Base-by-base conservation (phyloP, 768 basidiomycete genomes). In the Russula compacta region DNA sequence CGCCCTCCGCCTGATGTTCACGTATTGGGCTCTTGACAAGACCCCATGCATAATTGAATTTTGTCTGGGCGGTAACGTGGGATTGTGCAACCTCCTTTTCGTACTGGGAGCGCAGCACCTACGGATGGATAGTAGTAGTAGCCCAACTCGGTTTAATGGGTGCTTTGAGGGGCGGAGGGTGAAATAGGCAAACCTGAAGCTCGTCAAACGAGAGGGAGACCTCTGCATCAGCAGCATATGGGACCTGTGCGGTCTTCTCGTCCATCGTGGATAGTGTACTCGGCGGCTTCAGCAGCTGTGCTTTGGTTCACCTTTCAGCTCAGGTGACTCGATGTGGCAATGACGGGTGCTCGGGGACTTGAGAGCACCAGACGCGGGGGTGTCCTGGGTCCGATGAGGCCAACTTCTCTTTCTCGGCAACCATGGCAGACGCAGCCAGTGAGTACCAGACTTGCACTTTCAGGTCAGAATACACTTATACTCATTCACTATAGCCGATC, bases 21-120 rank as follows among this genome's bases (percentile, higher is more conserved):
- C 83, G 81, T 67, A 83, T 73, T 12, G 89, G 89, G 68, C 90
- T 92, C 78, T 98, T 98, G 55, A 98, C 91, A 36, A 95, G 78
- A 2, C 95, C 95, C 95, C 95, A 97, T 43, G 92, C 84, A 73
- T 88, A 95, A 76, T 98, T 98, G 78, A 99, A 99, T 72, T 92
- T 95, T 43, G 94, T 95, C 75, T 99, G 97, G 7, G 87, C 82
- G 10, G 92, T 92, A 60, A 97, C 81, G 73, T 95, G 93, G 53
- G 83, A 80, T 65, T 92, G 86, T 0, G 81, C 77, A 19, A 84
- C 77, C 72, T 99, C 95, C 73, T 86, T 92, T 79, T 92, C 83
- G 74, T 95, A 95, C 70, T 98, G 95, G 59, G 80, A 68, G 60
- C 86, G 78, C 46, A 98, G 77, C 4, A 98, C 93, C 93, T 95